A percentile compares a stretch with the other conserved stretches of the same genome.
These are phyloP conservation scores for Selaginella moellendorffii DNA, from an alignment of 75 land plant genomes.

Conservation along the genomic window DNA sequence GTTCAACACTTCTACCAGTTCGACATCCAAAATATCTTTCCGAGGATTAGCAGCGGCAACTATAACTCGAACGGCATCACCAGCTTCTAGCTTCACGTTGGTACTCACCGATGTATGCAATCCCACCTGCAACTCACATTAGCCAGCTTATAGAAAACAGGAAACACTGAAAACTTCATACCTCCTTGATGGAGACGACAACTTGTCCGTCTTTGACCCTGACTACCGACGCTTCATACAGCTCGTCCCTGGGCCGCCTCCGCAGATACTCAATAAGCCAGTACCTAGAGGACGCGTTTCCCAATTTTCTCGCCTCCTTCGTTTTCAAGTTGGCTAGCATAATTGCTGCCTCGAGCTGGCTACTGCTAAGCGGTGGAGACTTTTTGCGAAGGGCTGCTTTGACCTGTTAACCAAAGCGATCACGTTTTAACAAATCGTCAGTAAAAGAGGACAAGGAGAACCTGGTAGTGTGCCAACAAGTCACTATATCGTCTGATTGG, in stretches of 20 bases:
- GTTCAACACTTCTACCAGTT: not conserved
- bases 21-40: not conserved
- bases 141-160: not conserved
- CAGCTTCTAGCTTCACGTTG: not conserved
- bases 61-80: not conserved
- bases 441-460: not conserved
- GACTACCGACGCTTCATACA: slow-evolving; percentile 42
- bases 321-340: slow-evolving; percentile 36
- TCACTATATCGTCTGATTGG: slow-evolving; percentile 89
- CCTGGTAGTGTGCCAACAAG: slow-evolving; percentile 97
- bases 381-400: slow-evolving; percentile 81
- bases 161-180: too few relatives aligned
- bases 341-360: slow-evolving; percentile 60
- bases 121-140: not conserved
- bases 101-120: not conserved
- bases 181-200: not conserved
- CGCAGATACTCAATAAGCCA: slow-evolving; percentile 80
- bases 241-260: slow-evolving; percentile 58
- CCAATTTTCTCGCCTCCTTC: slow-evolving; percentile 39
- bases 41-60: not conserved
- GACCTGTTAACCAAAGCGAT: slow-evolving; percentile 55
- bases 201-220: not conserved
- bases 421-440: not conserved
- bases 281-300: slow-evolving; percentile 46
- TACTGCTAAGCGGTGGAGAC: slow-evolving; percentile 52